Evolutionary conservation across 2,329 filamentous ascomycete genomes (phyloP), one percentile per base, ranked within the genome.

Genomic region (Talaromyces sp.): DNA sequence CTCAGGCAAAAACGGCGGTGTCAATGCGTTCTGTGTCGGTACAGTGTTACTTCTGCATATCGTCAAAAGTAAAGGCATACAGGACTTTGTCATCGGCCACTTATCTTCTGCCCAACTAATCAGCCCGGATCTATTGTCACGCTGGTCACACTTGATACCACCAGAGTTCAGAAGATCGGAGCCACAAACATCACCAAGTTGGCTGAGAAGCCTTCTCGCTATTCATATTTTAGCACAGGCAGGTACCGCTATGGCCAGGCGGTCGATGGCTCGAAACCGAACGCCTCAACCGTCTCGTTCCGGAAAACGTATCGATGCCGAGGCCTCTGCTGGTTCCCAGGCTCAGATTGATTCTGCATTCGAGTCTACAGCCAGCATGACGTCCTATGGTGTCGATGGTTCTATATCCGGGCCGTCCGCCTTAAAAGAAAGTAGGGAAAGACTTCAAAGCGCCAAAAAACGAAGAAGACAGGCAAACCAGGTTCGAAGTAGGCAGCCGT

Each of bases 381-480:
- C 77, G 11, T 77, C 77, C 48, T 66, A 74, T 14, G 75, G 73
- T 16, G 69, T 74, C 12, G 79, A 81, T 66, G 76, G 74, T 28
- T 74, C 80, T 78, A 71, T 81, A 76, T 71, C 82, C 79, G 79
- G 77, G 71, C 76, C 84, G 72, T 80, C 83, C 28, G 77, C 79
- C 60, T 68, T 78, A 61, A 81, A 82, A 69, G 81, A 84, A 60
- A 79, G 75, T 72, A 86, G 80, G 76, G 83, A 83, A 75, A 86
- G 79, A 76, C 73, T 84, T 79, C 80, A 86, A 72, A 79, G 77
- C 67, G 86, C 84, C 66, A 96, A 95, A 78, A 95, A 92, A 80
- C 89, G 91, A 79, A 87, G 90, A 78, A 93, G 95, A 79, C 92
- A 96, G 78, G 93, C 91, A 72, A 92, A 92, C 63, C 91, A 95